Base-by-base conservation (phyloP, 2,329 filamentous ascomycete species). In the Cladophialophora exuberans region DNA sequence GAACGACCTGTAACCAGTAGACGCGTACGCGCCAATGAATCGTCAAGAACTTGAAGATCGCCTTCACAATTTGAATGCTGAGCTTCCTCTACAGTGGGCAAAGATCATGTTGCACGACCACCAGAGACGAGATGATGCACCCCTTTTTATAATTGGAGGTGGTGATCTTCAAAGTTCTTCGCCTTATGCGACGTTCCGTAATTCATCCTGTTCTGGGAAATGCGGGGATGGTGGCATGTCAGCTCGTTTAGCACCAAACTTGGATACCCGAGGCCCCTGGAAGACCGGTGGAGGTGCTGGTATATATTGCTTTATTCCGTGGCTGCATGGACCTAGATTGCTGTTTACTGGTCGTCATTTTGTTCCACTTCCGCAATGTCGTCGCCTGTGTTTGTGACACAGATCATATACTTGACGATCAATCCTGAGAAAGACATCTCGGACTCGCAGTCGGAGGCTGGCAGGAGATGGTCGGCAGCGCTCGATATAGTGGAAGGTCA, bases 381-480 rank as follows among this genome's bases (percentile, higher is more conserved):
- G n/a, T 28, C 30, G 3, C 30, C 44, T 25, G 44, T n/a, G n/a
- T n/a, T n/a, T n/a, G n/a, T 48, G 44, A 52, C 48, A 5, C 54
- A 56, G 31, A 56, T 56, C 20, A 43, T 56, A 28, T 56, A 56
- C 41, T 35, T 56, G 48, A 46, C 20, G 17, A 46, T 56, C 26
- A 17, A 20, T 22, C 28, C 47, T 6, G 54, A 52, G 10, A 35
- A 52, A 22, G 39, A 56, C 26, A 47, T 56, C 4, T 31, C 23
- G n/a, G 31, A 52, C 25, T 11, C 47, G 6, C 33, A 13, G 20
- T 45, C 33, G n/a, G 31, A 52, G 5, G 58, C 64, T 20, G 63
- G 57, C n/a, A 41, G 62, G 41, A 67, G 54, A 41, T 67, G 62
- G 64, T 43, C 38, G 2, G 48, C 56, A 50, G 55, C 61, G 13